Evolutionary conservation across 495 filamentous ascomycete species (phyloP), one percentile per base, ranked within the genome.

Genomic region (Penicillium robsamsonii): DNA sequence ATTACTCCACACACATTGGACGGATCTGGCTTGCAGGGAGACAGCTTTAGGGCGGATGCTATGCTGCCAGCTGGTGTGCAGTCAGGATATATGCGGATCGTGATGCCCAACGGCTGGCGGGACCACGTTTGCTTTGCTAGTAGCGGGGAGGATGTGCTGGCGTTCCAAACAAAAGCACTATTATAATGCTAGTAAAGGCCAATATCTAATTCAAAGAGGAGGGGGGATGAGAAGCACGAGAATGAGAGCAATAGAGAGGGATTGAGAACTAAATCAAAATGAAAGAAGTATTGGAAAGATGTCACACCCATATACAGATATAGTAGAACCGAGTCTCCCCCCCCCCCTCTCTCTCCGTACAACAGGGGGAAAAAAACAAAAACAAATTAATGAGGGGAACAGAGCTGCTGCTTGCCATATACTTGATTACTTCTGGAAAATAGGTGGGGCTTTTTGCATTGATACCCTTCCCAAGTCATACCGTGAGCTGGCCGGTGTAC

Each of bases 1-100:
- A 63, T 62, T 68, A 72, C 63, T 58, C 62, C 55, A 64, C 51
- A 57, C 60, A 59, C 64, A 70, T 73, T 61, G 70, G 67, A 63
- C 30, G 40, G 60, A 61, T 61, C 1, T 62, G 63, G 66, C 38
- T 57, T 53, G 29, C 15, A 43, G 40, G 2, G 31, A 37, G 38
- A 56, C 33, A 17, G 57, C 53, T 7, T 44, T 54, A 54, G 51
- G 30, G 51, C 31, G 18, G 51, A 44, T 24, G n/a, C 35, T 27
- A 27, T 47, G 38, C 13, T 50, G 44, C 33, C 7, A 38, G 35
- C 6, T 38, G 35, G 35, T 38, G 15, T 60, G 56, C 50, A 54
- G 58, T 52, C 57, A 37, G 22, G 44, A n/a, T 41, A 49, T 56
- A 63, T 68, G 65, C 61, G 70, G 58, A 68, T 60, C 25, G 58